Percentiles rank a stretch among this genome's conserved stretches.
Conservation (phyloP, 1,284 basidiomycete species). For the Lentinula novae-zelandiae region DNA sequence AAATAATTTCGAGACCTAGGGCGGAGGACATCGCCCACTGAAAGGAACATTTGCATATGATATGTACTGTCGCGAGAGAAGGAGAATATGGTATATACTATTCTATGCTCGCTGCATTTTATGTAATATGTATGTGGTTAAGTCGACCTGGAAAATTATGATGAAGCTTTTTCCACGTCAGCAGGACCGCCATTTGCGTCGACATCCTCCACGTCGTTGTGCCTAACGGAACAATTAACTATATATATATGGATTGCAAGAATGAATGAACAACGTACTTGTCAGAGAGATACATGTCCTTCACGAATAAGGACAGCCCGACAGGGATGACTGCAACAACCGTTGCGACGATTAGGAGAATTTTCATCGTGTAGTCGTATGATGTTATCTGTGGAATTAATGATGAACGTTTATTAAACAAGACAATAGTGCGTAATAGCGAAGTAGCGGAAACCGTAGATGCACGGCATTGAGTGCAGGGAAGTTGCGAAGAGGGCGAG, state of each 20-base stretch:
- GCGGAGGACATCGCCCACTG: too few species aligned
- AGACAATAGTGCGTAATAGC: too few species aligned
- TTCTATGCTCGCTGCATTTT: background rate
- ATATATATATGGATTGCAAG: background rate
- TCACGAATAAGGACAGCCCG: constrained; percentile 4
- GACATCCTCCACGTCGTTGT: constrained; percentile 7
- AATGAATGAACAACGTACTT: background rate
- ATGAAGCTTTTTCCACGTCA: background rate
- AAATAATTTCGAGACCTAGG: too few species aligned
- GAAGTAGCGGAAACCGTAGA: background rate
- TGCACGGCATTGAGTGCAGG: background rate
- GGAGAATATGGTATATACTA: too few species aligned
- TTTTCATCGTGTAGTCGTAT: constrained; percentile 11
- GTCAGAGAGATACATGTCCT: constrained; percentile 9
- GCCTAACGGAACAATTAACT: background rate
- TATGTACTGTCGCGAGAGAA: too few species aligned
- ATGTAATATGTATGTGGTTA: background rate
- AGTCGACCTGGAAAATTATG: too few species aligned
- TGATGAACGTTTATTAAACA: background rate
- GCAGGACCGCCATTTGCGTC: background rate
- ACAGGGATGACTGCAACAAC: constrained; percentile 7
- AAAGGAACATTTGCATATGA: too few species aligned
- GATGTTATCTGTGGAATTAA: background rate
- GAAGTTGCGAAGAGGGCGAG: background rate
- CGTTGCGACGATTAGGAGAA: constrained; percentile 9